Percentiles rank a stretch among this genome's conserved stretches.
Conservation (phyloP, 2,329 filamentous ascomycete genomes). For the Beauveria bassiana region DNA sequence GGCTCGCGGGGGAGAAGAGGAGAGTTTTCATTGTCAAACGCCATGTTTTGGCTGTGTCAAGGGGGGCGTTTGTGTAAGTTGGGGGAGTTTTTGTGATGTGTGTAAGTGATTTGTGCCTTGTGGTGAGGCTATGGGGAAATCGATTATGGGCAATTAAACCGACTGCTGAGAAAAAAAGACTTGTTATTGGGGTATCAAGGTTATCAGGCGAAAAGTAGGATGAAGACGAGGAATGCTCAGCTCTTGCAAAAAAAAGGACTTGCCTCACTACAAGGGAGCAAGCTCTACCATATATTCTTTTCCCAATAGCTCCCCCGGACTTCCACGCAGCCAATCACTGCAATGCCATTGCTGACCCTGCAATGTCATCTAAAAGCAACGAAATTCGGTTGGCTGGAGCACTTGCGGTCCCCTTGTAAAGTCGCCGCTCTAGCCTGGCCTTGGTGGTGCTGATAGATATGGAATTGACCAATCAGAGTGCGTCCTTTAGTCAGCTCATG, state of each 20-base stretch:
- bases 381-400: conserved; percentile 8
- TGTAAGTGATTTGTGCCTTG: neutral
- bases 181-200: neutral
- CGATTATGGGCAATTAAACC: too few species aligned
- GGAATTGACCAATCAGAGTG: conserved; percentile 21
- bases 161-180: too few species aligned
- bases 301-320: neutral
- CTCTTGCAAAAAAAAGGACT: neutral
- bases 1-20: conserved; percentile 27
- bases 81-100: neutral
- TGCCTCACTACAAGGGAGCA: neutral
- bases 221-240: neutral
- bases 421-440: neutral
- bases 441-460: neutral
- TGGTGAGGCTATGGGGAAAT: too few species aligned
- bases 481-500: conserved; percentile 24
- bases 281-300: conserved; percentile 5
- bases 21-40: conserved; percentile 23
- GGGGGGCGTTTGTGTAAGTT: neutral
- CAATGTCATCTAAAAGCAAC: conserved; percentile 5
- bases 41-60: conserved; percentile 16
- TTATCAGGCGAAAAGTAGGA: neutral
- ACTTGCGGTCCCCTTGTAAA: neutral
- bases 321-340: conserved; percentile 3
- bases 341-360: neutral